Conservation (phyloP, 345 rosid species). For the Erysimum cheiranthoides region DNA sequence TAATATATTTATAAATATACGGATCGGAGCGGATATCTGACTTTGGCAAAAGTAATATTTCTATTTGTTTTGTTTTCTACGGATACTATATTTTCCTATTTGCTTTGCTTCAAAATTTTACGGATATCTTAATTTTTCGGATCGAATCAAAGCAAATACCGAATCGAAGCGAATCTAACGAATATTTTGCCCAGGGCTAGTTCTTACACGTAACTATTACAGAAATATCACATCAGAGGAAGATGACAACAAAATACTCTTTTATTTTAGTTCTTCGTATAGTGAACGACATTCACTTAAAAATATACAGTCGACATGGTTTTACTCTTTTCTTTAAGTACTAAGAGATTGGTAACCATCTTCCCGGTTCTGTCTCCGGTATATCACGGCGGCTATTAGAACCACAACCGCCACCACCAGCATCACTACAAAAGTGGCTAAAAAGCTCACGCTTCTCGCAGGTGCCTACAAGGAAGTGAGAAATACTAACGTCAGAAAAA, state of each 20-base stretch:
- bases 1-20: no score
- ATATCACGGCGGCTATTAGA: slow-evolving; percentile 37
- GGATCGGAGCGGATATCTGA: no score
- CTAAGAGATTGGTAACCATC: slow-evolving; percentile 56
- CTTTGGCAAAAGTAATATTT: no score
- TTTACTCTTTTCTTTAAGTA: slow-evolving; percentile 25
- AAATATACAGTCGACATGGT: slow-evolving; percentile 5
- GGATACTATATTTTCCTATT: no score
- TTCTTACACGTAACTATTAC: slow-evolving; percentile 32
- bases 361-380: slow-evolving; percentile 44
- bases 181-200: no score
- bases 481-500: neutral
- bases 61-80: no score
- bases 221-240: slow-evolving; percentile 7
- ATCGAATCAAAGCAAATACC: no score
- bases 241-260: neutral
- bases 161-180: no score
- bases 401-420: slow-evolving; percentile 42
- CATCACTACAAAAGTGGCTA: slow-evolving; percentile 21
- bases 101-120: no score
- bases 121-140: no score
- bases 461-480: slow-evolving; percentile 34
- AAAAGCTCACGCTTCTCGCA: slow-evolving; percentile 17
- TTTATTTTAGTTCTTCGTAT: neutral
- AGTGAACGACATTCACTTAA: neutral